These are phyloP conservation scores for Lactifluus hygrophoroides DNA, from an alignment of 768 basidiomycete genomes.

Conservation along the genomic window DNA sequence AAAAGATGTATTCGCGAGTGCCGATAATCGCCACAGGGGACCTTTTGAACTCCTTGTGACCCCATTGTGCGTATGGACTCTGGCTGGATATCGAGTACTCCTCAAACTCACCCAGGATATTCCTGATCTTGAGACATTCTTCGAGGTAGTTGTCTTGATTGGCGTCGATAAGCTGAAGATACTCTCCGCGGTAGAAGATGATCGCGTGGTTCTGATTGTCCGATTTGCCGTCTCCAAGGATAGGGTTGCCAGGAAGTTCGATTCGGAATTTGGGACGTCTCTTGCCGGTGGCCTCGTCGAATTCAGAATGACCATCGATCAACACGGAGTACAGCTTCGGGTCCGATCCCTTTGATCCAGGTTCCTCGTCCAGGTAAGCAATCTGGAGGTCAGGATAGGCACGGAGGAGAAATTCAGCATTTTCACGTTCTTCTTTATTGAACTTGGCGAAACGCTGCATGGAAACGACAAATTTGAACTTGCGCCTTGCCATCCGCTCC, in stretches of 20 bases:
- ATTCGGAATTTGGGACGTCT: constrained; percentile 96
- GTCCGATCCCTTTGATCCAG: constrained; percentile 81
- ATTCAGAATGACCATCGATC: constrained; percentile 96
- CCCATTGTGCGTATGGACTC: constrained; percentile 94
- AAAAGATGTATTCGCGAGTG: constrained; percentile 99
- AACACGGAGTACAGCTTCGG: constrained; percentile 84
- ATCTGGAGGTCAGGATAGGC: constrained; percentile 99
- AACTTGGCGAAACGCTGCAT: constrained; percentile 99
- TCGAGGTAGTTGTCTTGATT: constrained; percentile 99
- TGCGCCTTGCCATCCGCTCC: constrained; percentile 92
- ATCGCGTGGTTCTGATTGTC: constrained; percentile 99
- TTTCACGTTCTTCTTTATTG: constrained; percentile 98
- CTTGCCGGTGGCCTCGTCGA: constrained; percentile 80
- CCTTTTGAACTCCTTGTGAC: constrained; percentile 85
- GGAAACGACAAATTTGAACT: constrained; percentile 97
- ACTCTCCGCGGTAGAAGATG: constrained; percentile 98
- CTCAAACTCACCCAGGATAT: constrained; percentile 95
- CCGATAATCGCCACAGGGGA: constrained; percentile 95
- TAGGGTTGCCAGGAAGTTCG: constrained; percentile 96
- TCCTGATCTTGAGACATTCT: constrained; percentile 98
- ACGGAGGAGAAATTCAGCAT: constrained; percentile 93
- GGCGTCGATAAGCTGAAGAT: constrained; percentile 97
- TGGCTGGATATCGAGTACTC: constrained; percentile 85
- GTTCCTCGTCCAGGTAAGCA: constrained; percentile 95
- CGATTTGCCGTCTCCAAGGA: constrained; percentile 97